phyloP scores from a whole-genome alignment of 140 eudicot species.

The Cichorium intybus region DNA sequence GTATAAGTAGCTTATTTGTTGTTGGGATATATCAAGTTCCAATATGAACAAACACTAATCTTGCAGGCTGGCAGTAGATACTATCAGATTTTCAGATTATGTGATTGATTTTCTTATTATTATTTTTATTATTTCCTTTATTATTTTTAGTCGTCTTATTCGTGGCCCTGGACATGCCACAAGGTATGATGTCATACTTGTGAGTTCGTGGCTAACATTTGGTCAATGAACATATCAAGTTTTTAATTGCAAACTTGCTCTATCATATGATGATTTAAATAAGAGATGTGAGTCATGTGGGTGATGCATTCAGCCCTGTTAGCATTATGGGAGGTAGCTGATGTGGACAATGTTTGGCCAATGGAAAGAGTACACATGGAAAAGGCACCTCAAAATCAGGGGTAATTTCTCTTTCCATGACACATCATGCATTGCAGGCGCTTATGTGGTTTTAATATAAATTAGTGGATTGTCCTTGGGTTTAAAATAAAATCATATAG shows the following conservation, averaged over 20 bases:
- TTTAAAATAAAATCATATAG: too few species aligned
- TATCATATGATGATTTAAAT: conserved; percentile 6
- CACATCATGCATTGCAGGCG: conserved; percentile 14
- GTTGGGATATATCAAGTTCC: neutral
- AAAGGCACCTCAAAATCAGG: neutral
- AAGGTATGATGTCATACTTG: neutral
- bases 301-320: conserved; percentile 14
- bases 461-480: too few species aligned
- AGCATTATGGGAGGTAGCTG: conserved; percentile 11
- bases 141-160: neutral
- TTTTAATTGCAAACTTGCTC: conserved; percentile 1
- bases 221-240: neutral
- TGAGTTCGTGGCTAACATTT: neutral
- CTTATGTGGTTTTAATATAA: too few species aligned
- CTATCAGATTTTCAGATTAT: neutral
- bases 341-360: conserved; percentile 4
- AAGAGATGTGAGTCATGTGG: conserved; percentile 13
- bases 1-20: too few species aligned
- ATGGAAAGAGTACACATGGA: neutral
- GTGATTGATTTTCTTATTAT: neutral
- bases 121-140: neutral
- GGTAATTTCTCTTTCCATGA: conserved; percentile 15
- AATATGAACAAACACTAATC: conserved; percentile 3
- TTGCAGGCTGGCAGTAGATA: conserved; percentile 7
- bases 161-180: conserved; percentile 28